Conservation (phyloP, 2,329 filamentous ascomycete species). For the Fusarium pseudocircinatum region DNA sequence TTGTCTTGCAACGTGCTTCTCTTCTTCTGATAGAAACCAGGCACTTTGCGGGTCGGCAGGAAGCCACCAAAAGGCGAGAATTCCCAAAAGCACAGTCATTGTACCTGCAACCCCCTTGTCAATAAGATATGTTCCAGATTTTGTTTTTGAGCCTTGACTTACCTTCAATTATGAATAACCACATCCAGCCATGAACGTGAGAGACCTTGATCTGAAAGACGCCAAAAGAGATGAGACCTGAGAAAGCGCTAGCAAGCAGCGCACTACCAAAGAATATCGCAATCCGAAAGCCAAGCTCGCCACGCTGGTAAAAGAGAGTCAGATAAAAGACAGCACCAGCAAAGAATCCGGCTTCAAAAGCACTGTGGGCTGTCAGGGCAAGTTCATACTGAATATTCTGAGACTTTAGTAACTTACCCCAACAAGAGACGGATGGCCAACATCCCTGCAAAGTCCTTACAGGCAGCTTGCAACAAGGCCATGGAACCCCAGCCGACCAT, state of each 20-base stretch:
- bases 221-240: slow-evolving; percentile 67
- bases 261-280: slow-evolving; percentile 67
- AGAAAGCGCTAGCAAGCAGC: slow-evolving; percentile 73
- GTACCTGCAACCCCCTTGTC: background rate
- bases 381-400: fast-evolving
- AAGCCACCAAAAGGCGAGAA: slow-evolving; percentile 2
- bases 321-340: slow-evolving; percentile 3
- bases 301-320: background rate
- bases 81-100: background rate
- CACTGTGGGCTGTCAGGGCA: background rate
- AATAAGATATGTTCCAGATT: fast-evolving
- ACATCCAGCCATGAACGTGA: background rate
- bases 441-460: slow-evolving; percentile 54
- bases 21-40: background rate
- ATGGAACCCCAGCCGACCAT: slow-evolving; percentile 58
- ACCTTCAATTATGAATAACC: slow-evolving; percentile 1
- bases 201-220: slow-evolving; percentile 57
- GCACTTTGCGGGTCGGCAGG: background rate
- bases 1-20: background rate
- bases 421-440: background rate
- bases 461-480: slow-evolving; percentile 55
- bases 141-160: fast-evolving
- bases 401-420: background rate
- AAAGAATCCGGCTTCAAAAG: background rate
- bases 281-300: slow-evolving; percentile 47